Evolutionary conservation across 2,329 filamentous ascomycete species (phyloP), one percentile per base, ranked within the genome.

Genomic region (Clarireedia sp.): DNA sequence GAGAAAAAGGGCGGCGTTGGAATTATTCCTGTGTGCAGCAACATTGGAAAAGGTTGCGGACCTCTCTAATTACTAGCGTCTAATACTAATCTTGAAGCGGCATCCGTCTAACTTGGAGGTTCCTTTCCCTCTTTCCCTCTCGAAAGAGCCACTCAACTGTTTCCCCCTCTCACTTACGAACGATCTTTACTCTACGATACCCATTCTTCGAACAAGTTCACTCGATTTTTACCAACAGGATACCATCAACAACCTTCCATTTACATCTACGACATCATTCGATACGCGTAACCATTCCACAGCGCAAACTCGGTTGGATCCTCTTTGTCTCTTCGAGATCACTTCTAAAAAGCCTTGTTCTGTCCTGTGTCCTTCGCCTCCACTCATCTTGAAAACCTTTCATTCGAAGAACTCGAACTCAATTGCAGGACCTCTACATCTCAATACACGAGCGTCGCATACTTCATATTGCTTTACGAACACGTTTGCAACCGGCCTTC

Each of bases 241-340:
- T 53, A 38, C 21, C 9, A 19, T 44, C 45, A 48, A 26, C 23
- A 37, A 47, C 48, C 41, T 17, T 26, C 29, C 44, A 33, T 33
- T 33, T 33, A 33, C 29, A 33, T 33, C 29, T 33, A 33, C 23
- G 21, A 23, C 40, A 24, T 33, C 26, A 44, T 29, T 48, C 51
- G 51, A 47, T 19, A 48, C 44, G 44, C 44, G 51, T 54, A 54
- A 48, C 38, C 51, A 54, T 54, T 54, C 51, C 44, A 48, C 40
- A 54, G 51, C 51, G 51, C 51, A 54, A 54, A 54, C 51, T 54
- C 51, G 51, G 51, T 54, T 54, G 51, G 38, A 23, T 38, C 43
- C 43, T 54, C 51, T 54, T 54, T 54, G 51, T 54, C 51, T 45
- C 47, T 40, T 54, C 51, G 51, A 54, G 44, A 54, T 33, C 51